Evolutionary conservation across 192 early-diverging fungal species (phyloP), one percentile per base, ranked within the genome.

Genomic region (Phlyctochytrium bullatum): DNA sequence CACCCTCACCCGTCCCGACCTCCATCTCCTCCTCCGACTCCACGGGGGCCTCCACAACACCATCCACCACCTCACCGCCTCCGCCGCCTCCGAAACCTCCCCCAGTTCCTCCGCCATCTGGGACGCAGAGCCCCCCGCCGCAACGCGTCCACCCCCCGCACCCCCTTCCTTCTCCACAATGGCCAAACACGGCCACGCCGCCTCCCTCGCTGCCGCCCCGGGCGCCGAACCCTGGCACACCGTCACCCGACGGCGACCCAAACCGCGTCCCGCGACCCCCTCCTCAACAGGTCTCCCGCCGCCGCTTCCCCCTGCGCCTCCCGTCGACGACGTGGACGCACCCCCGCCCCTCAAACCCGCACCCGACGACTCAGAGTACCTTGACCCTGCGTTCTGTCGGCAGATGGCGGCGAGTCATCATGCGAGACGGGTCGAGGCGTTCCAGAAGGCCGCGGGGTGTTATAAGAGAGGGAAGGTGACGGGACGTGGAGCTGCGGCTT

Each of bases 1-100:
- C 2, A 20, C 50, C 34, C 52, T 54, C 3, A 40, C 61, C 12
- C 10, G 54, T 32, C 29, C 28, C 3, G 47, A 60, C 20, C 34
- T 54, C 16, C 52, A 32, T 25, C 25, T 35, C 3, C 69, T 71
- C 17, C 62, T 71, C 29, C 56, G 40, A 16, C 3, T 23, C 32
- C 61, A 63, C 35, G 61, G 62, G 20, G 69, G 69, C 3, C 56
- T 71, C 30, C 69, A 71, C 69, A 56, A 58, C 12, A 65, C 69
- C 4, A 64, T 71, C 40, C 52, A 52, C 24, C 36, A 64, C 54
- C 62, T 71, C 17, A 64, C 65, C 28, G 63, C 40, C 12, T 25
- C 16, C 12, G 40, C 4, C 54, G 12, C 4, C 12, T 6, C 6
- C 40, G 40, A 47, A 47, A 14, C 6, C 40, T 14, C 40, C 40